A percentile compares a stretch with the other conserved stretches of the same genome.
Conservation (phyloP, 2,329 filamentous ascomycete genomes). For the Aspergillus flavus region DNA sequence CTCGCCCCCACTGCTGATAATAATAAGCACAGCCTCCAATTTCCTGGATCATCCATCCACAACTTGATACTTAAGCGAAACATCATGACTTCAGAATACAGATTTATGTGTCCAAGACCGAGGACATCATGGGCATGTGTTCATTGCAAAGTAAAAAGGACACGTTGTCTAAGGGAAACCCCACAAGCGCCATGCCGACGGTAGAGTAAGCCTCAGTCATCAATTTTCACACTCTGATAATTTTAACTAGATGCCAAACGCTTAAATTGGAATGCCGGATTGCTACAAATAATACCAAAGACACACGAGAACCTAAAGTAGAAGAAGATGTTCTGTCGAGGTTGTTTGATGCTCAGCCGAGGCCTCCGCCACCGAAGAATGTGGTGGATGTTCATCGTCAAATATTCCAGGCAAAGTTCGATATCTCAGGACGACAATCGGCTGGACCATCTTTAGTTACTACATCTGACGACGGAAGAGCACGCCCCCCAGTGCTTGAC, state of each 20-base stretch:
- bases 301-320: neutral
- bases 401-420: neutral
- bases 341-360: neutral
- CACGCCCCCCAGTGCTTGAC: neutral
- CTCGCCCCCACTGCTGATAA: neutral
- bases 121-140: neutral
- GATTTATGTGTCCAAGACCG: neutral
- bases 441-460: neutral
- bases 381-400: neutral
- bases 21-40: neutral
- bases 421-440: neutral
- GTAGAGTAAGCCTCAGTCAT: neutral
- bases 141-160: neutral
- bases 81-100: neutral
- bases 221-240: neutral
- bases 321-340: neutral
- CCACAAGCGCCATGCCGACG: neutral
- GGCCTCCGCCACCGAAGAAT: neutral
- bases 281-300: neutral
- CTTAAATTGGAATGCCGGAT: neutral
- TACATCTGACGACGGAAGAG: neutral
- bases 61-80: neutral
- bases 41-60: neutral
- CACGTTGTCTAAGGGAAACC: neutral
- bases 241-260: neutral